Evolutionary conservation across 371 early-diverging fungal species (phyloP), one percentile per base, ranked within the genome.

Genomic region (Conidiobolus incongruus): DNA sequence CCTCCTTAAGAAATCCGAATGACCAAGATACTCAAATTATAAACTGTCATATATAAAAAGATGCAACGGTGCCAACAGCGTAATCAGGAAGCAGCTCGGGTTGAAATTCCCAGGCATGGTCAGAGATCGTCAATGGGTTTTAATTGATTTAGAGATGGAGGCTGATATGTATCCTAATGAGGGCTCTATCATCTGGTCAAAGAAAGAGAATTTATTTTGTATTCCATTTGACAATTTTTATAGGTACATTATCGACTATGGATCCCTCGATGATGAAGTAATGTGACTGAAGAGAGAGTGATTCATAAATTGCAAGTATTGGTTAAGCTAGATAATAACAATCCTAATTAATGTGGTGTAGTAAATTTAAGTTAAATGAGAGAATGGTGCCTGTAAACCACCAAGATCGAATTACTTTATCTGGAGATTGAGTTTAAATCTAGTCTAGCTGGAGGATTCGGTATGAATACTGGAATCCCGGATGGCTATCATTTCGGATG

Each of bases 401-500:
- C 15, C 41, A 53, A 24, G 45, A 47, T 11, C 48, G 55, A 0
- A 44, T 62, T 20, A 52, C 60, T 32, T 40, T 65, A n/a, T 55
- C 52, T 16, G 65, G 65, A 0, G 65, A 65, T 43, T 59, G 62
- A 0, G 60, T 59, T 5, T 62, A 62, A 44, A 47, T 56, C 2
- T 24, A 51, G 52, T 0, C 67, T 64, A 12, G 51, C 56, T 3
- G 63, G 63, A 6, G 66, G 65, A 2, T 58, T 57, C 47, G 68
- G 68, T 1, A 28, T 63, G 53, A 62, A 62, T 50, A 57, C 58
- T 2, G 68, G 68, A 16, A 33, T 65, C 4, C 64, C 60, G 13
- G 65, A 68, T 48, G 65, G 61, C 4, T 46, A 52, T 30, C 59
- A 61, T 30, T 21, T 68, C 23, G 57, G 55, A 2, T 68, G 68